A percentile compares a stretch with the other conserved stretches of the same genome.
phyloP scores from a whole-genome alignment of 768 basidiomycete species.

The Terana coerulea region DNA sequence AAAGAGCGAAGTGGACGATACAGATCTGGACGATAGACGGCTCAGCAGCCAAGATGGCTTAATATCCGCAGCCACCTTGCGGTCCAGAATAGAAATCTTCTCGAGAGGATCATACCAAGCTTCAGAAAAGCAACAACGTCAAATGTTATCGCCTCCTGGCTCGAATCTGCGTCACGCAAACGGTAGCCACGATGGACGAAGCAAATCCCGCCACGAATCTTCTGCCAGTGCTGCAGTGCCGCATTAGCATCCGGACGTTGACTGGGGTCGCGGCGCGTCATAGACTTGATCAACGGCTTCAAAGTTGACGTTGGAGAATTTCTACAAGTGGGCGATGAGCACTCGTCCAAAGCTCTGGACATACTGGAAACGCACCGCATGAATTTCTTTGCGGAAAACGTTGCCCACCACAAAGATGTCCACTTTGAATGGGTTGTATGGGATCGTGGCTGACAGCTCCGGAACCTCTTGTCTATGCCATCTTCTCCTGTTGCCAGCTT shows the following conservation, averaged over 20 bases:
- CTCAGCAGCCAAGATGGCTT: too few species aligned
- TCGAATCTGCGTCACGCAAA: not conserved
- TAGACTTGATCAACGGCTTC: not conserved
- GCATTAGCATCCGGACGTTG: not conserved
- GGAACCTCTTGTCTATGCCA: constrained; percentile 17
- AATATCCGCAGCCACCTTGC: too few species aligned
- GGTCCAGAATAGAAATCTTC: not conserved
- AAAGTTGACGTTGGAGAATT: not conserved
- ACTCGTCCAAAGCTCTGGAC: not conserved
- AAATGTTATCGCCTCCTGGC: not conserved
- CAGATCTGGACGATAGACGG: too few species aligned
- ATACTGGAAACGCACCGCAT: not conserved
- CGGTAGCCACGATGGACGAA: not conserved
- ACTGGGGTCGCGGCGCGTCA: not conserved
- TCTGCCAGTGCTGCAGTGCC: not conserved
- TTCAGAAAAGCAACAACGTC: not conserved
- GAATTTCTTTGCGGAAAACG: constrained; percentile 5
- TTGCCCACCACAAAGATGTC: constrained; percentile 22
- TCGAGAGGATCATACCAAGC: not conserved
- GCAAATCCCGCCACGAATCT: not conserved
- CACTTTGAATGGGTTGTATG: constrained; percentile 24
- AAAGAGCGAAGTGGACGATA: too few species aligned
- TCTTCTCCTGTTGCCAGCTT: constrained; percentile 7
- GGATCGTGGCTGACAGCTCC: constrained; percentile 14
- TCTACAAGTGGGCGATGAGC: not conserved